Evolutionary conservation across 495 filamentous ascomycete genomes (phyloP).

Genomic region (Glutinoglossum americanum): DNA sequence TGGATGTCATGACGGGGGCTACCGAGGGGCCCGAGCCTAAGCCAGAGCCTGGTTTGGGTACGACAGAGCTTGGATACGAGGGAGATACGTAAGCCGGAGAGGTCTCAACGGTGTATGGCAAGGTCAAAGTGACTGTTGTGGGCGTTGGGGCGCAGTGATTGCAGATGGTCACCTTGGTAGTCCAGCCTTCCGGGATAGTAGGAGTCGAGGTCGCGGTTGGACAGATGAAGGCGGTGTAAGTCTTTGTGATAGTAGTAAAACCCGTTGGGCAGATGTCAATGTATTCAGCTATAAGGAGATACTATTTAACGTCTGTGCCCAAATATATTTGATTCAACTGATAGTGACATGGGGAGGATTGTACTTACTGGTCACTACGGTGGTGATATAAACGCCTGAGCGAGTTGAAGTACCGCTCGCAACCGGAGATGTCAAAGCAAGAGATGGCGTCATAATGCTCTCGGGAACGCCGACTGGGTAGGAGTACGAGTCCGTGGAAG

Average conservation of each 20-base stretch:
- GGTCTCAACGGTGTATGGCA: neutral
- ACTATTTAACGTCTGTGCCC: neutral
- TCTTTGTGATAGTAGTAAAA: neutral
- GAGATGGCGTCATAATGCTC: too few relatives aligned
- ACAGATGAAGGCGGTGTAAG: neutral
- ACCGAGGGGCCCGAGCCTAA: neutral
- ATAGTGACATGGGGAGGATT: too few relatives aligned
- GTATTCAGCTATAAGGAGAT: neutral
- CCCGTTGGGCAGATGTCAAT: neutral
- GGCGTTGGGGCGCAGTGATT: neutral
- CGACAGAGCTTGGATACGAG: too few relatives aligned
- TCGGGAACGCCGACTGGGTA: too few relatives aligned
- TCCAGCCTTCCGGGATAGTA: neutral
- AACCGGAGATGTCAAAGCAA: neutral
- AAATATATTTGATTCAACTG: neutral
- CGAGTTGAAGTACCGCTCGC: neutral
- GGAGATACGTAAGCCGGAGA: neutral
- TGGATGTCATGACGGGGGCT: neutral
- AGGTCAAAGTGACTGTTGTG: neutral
- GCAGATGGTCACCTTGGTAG: neutral
- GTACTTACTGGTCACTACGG: conserved; percentile 1
- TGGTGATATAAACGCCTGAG: neutral
- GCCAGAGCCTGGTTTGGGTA: neutral
- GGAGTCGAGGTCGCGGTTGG: neutral
- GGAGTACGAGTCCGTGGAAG: too few relatives aligned